Evolutionary conservation across 2,329 filamentous ascomycete species (phyloP), one percentile per base, ranked within the genome.

Genomic region (Tricladium varicosporioides): DNA sequence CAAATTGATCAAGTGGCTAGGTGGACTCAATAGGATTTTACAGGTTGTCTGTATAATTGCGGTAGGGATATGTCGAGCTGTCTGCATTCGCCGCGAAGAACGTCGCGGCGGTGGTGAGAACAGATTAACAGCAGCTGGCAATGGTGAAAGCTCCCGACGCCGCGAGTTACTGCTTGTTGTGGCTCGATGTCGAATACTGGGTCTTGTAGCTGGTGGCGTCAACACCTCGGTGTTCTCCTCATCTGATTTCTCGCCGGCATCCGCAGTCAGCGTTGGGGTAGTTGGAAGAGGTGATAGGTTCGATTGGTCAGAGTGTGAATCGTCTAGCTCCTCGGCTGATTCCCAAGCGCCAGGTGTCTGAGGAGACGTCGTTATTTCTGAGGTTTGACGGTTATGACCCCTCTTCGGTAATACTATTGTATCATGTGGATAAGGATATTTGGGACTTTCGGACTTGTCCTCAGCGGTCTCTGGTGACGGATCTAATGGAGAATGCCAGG

Each of bases 21-120:
- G 91, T n/a, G 91, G 91, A 0, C 89, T 85, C 13, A 96, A 75
- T 3, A 96, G 80, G 31, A 94, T 80, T 51, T 89, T 85, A 61
- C 83, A 86, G 0, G 91, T 92, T 73, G 90, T 92, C 55, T 87
- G 83, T 22, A 96, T 80, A 31, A 96, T 81, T 2, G 85, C 81
- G 51, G 83, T 76, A 1, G 84, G 82, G 31, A 88, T 75, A 45
- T 79, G 75, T 52, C 78, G 77, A 33, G 80, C 74, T 0, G 76
- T 74, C 36, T 75, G 73, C 5, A 81, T 65, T 5, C 72, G 76
- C 43, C 65, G 71, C 36, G 74, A 68, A 56, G 75, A 71, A 48
- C 74, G 68, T 42, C 73, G 65, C 43, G 74, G 44, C 70, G 54
- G 60, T 4, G 84, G 80, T 5, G 80, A 78, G 66, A 87, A 84